phyloP scores from a whole-genome alignment of 2,329 filamentous ascomycete genomes.

The Colletotrichum sidae region DNA sequence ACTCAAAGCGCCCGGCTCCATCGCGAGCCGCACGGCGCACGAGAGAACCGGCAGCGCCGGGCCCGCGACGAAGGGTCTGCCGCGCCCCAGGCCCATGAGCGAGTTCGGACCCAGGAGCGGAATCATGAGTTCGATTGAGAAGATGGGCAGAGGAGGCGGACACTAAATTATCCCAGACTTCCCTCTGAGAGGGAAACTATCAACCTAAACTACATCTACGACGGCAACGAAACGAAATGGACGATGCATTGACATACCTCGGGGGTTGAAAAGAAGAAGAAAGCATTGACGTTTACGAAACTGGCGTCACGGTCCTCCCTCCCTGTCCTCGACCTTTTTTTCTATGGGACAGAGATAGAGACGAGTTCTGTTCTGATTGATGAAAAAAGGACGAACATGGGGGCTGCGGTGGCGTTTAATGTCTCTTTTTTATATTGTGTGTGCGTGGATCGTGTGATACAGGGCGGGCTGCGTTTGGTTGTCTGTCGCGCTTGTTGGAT shows the following conservation, averaged over 20 bases:
- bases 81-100: slow-evolving; percentile 58
- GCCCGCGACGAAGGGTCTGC: slow-evolving; percentile 52
- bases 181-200: neutral
- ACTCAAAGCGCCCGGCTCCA: slow-evolving; percentile 69
- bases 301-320: slow-evolving; percentile 32
- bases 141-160: slow-evolving; percentile 78
- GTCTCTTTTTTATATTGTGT: neutral
- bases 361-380: neutral
- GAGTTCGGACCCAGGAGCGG: slow-evolving; percentile 68
- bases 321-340: slow-evolving; percentile 25
- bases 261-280: neutral
- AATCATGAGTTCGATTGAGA: slow-evolving; percentile 88
- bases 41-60: slow-evolving; percentile 58
- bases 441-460: too few relatives aligned
- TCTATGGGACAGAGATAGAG: slow-evolving; percentile 12
- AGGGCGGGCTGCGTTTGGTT: too few relatives aligned
- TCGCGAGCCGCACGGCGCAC: slow-evolving; percentile 60
- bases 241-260: slow-evolving; percentile 21
- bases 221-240: slow-evolving; percentile 35
- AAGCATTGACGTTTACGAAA: slow-evolving; percentile 35
- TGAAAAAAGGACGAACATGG: slow-evolving; percentile 1
- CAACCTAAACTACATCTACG: slow-evolving; percentile 11
- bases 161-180: slow-evolving; percentile 29
- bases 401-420: slow-evolving; percentile 9
- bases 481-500: too few relatives aligned